Percentiles rank a stretch among this genome's conserved stretches.
Evolutionary conservation across 768 basidiomycete genomes (phyloP).

Genomic region (Hericium coralloides): DNA sequence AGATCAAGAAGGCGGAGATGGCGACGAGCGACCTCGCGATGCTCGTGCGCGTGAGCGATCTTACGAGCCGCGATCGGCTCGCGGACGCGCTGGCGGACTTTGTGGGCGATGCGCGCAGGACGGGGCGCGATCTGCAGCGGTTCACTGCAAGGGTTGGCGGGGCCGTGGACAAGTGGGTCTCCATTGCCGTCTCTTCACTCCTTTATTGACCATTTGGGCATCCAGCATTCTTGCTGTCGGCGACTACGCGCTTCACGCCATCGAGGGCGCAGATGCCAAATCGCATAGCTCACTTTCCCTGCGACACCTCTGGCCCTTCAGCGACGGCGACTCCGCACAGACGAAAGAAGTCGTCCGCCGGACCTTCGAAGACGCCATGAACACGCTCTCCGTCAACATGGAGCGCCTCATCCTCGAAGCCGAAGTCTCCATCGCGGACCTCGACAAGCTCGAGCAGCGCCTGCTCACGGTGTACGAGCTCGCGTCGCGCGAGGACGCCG

Average conservation of each 20-base stretch:
- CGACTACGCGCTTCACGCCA: slow-evolving; percentile 55
- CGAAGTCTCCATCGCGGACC: slow-evolving; percentile 42
- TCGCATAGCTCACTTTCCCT: slow-evolving; percentile 17
- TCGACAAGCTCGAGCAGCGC: slow-evolving; percentile 55
- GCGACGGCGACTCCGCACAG: slow-evolving; percentile 19
- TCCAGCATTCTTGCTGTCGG: slow-evolving; percentile 66
- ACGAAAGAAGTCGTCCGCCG: slow-evolving; percentile 37
- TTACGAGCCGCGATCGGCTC: slow-evolving; percentile 51
- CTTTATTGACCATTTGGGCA: not conserved
- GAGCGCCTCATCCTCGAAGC: slow-evolving; percentile 59
- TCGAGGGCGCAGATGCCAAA: slow-evolving; percentile 29
- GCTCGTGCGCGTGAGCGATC: slow-evolving; percentile 52
- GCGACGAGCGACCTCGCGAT: slow-evolving; percentile 60
- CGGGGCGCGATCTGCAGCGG: slow-evolving; percentile 50
- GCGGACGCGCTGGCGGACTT: slow-evolving; percentile 45
- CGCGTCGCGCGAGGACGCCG: slow-evolving; percentile 46
- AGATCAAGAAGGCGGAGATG: slow-evolving; percentile 72
- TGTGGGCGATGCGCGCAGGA: slow-evolving; percentile 49
- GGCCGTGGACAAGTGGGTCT: slow-evolving; percentile 60
- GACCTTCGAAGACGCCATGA: slow-evolving; percentile 58
- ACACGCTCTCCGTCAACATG: slow-evolving; percentile 42
- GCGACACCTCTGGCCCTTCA: slow-evolving; percentile 22
- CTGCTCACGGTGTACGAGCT: slow-evolving; percentile 50
- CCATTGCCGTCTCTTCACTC: not conserved
- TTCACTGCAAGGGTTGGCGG: slow-evolving; percentile 62